Evolutionary conservation across 768 basidiomycete genomes (phyloP).

Genomic region (Kwoniella europaea): DNA sequence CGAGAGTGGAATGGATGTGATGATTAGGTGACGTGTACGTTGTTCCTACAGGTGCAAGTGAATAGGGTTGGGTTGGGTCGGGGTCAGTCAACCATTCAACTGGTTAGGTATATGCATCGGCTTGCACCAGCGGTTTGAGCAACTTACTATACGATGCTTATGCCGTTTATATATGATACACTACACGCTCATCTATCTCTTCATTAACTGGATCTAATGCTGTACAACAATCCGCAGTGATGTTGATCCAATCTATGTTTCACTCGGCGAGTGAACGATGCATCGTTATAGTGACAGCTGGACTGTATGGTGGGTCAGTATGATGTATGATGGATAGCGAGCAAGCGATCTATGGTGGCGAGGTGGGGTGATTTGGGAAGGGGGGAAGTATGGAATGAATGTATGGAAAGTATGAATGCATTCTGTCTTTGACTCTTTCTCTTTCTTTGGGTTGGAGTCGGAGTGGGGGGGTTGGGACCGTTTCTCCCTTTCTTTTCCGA

Average conservation of each 20-base stretch:
- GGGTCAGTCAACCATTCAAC: neutral
- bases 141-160: neutral
- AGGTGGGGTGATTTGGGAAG: neutral
- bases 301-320: conserved; percentile 1
- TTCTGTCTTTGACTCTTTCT: neutral
- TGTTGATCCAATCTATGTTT: neutral
- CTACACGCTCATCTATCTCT: neutral
- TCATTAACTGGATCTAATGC: neutral
- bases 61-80: neutral
- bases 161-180: neutral
- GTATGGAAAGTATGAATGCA: conserved; percentile 3
- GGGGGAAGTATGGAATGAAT: conserved; percentile 8
- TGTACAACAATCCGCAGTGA: too few relatives aligned
- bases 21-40: conserved; percentile 1
- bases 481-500: conserved; percentile 1
- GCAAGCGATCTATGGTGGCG: conserved; percentile 11
- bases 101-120: neutral
- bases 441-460: neutral
- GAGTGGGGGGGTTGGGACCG: neutral
- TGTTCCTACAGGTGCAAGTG: neutral
- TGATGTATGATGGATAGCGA: conserved; percentile 6
- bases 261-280: neutral
- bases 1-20: neutral
- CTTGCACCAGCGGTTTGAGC: too few relatives aligned
- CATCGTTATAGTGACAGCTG: neutral